A percentile compares a stretch with the other conserved stretches of the same genome.
phyloP scores from a whole-genome alignment of 148 eudicot genomes.

The Tetragonia tetragonoides region DNA sequence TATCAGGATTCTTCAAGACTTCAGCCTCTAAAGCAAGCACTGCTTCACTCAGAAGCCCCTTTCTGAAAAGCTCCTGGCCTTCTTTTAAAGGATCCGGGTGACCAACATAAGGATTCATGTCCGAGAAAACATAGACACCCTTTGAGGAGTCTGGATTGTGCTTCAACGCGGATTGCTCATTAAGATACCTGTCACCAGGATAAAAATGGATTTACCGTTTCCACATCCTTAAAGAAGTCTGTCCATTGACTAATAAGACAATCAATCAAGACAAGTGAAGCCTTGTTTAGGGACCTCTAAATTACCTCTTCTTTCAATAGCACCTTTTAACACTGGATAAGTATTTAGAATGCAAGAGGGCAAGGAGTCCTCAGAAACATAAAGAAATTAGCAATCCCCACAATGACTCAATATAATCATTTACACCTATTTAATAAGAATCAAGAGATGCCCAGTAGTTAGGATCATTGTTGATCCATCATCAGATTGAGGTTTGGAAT shows the following conservation, averaged over 20 bases:
- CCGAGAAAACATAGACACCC: constrained; percentile 85
- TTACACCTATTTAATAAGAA: too few relatives aligned
- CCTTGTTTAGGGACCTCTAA: not conserved
- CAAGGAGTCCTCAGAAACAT: too few relatives aligned
- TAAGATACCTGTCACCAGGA: constrained; percentile 49
- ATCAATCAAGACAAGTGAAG: not conserved
- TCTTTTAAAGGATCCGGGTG: constrained; percentile 91
- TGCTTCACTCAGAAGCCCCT: constrained; percentile 96
- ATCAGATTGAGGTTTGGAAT: too few relatives aligned
- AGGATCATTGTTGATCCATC: too few relatives aligned
- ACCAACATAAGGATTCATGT: constrained; percentile 96
- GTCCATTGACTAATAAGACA: not conserved
- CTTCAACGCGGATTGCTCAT: constrained; percentile 67
- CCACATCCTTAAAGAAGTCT: not conserved
- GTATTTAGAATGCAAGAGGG: too few relatives aligned
- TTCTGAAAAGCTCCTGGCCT: constrained; percentile 90
- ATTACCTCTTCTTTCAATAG: not conserved
- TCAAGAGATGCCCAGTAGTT: too few relatives aligned
- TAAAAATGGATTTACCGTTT: not conserved
- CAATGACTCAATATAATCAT: too few relatives aligned
- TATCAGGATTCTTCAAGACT: constrained; percentile 84
- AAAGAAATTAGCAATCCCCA: too few relatives aligned
- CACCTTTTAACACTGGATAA: not conserved
- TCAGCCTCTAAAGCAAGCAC: constrained; percentile 99
- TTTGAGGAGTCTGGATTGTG: constrained; percentile 54